phyloP scores from a whole-genome alignment of 2,329 filamentous ascomycete species.

The Penicillium sp. region DNA sequence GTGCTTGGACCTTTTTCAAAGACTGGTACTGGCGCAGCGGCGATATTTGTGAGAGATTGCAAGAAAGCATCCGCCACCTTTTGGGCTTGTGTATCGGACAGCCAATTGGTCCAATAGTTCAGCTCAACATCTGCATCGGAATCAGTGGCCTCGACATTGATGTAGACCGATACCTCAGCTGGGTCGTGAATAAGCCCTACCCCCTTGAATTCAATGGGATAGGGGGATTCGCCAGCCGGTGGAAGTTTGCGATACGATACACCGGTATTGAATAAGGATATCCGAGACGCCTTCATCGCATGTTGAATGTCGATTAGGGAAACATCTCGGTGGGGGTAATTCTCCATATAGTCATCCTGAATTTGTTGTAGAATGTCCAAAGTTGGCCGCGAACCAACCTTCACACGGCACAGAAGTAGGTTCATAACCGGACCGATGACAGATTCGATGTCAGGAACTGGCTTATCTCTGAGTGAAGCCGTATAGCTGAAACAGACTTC shows the following conservation, averaged over 20 bases:
- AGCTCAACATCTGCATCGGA: constrained; percentile 41
- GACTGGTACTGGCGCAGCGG: constrained; percentile 25
- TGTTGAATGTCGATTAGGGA: constrained; percentile 55
- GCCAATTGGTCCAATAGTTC: constrained; percentile 48
- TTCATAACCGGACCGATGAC: constrained; percentile 54
- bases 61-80: constrained; percentile 46
- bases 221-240: constrained; percentile 27
- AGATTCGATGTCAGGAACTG: constrained; percentile 45
- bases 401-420: constrained; percentile 51
- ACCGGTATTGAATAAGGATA: constrained; percentile 54
- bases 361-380: constrained; percentile 46
- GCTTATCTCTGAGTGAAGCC: constrained; percentile 45
- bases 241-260: constrained; percentile 54
- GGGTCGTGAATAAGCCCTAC: constrained; percentile 50
- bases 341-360: constrained; percentile 54
- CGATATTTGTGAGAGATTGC: constrained; percentile 43
- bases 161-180: constrained; percentile 54
- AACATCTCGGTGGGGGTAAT: constrained; percentile 49
- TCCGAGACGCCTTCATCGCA: constrained; percentile 43
- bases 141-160: constrained; percentile 55
- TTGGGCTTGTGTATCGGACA: constrained; percentile 44
- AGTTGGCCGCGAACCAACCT: constrained; percentile 37
- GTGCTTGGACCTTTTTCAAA: constrained; percentile 36
- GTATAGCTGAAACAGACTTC: constrained; percentile 64
- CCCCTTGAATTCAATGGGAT: constrained; percentile 44